Evolutionary conservation across 768 basidiomycete species (phyloP), one percentile per base, ranked within the genome.

Genomic region (Auricularia auricula-judae): DNA sequence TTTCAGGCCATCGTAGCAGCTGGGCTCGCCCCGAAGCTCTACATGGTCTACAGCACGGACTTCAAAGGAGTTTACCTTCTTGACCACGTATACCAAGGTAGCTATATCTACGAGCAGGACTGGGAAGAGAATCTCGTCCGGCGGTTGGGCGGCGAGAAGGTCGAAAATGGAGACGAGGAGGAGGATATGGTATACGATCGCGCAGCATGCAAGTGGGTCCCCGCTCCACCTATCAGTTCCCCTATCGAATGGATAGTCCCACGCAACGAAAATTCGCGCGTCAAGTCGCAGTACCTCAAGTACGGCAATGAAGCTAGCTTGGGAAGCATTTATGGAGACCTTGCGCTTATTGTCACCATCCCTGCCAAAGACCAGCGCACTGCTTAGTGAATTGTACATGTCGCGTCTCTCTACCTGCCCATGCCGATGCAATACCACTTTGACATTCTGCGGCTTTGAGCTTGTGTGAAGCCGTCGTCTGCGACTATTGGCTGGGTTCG

Each of bases 221-320:
- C 29, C 29, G 54, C 11, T 11, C 54, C 23, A 10, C 16, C 54
- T 10, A 56, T 21, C 11, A 11, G 10, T 10, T 18, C 43, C 18
- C 18, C 43, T 18, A 18, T 51, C 47, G 16, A 51, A 5, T 51
- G 47, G 47, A 51, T 51, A 5, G 16, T 51, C 18, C 47, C 47
- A 1, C 47, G 47, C 47, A 21, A 16, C 47, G 5, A 14, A 18
- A 59, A 23, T 18, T n/a, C 23, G 21, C 18, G 56, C 23, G 10
- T 59, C 56, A 33, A 59, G 34, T 8, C 56, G 5, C 23, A 29
- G 7, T 59, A 29, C 34, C 23, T 59, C 56, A 18, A 5, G 4
- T 59, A 59, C 56, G 56, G 56, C 16, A 59, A 59, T 59, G 7
- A 59, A 29, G 56, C 56, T 5, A 59, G 56, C 56, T n/a, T 59